These are phyloP conservation scores for Solanum habrochaites DNA, from an alignment of 257 asterid genomes.

Conservation along the genomic window DNA sequence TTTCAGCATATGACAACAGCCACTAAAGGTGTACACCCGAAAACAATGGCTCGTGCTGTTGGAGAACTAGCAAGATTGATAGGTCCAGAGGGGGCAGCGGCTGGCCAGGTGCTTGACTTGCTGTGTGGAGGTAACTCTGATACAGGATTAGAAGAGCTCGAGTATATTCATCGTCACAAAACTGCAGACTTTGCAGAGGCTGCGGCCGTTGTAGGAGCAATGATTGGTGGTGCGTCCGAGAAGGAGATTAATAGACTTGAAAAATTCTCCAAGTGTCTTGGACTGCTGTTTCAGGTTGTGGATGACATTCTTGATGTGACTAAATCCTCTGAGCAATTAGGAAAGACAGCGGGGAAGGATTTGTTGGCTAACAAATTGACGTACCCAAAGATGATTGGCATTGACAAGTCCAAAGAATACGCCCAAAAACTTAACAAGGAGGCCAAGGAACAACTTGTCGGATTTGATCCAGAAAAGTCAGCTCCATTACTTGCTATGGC, in stretches of 20 bases:
- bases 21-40: constrained; percentile 20
- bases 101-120: constrained; percentile 43
- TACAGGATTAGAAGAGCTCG: constrained; percentile 32
- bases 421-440: constrained; percentile 42
- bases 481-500: constrained; percentile 44
- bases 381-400: constrained; percentile 45
- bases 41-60: constrained; percentile 17
- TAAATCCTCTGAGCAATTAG: constrained; percentile 40
- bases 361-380: constrained; percentile 44
- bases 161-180: constrained; percentile 43
- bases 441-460: constrained; percentile 30
- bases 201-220: constrained; percentile 45
- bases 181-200: constrained; percentile 48
- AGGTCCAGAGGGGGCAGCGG: constrained; percentile 35
- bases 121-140: constrained; percentile 30
- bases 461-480: constrained; percentile 30
- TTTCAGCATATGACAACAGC: constrained; percentile 32
- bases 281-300: constrained; percentile 49
- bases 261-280: constrained; percentile 33
- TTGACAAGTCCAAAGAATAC: constrained; percentile 42
- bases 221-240: constrained; percentile 40
- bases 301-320: constrained; percentile 57
- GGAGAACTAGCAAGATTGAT: constrained; percentile 32
- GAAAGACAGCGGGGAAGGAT: constrained; percentile 56
- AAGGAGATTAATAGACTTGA: constrained; percentile 28